A percentile compares a stretch with the other conserved stretches of the same genome.
Evolutionary conservation across 805 yeast species (phyloP).

Genomic region (Blastobotrys chiropterorum): DNA sequence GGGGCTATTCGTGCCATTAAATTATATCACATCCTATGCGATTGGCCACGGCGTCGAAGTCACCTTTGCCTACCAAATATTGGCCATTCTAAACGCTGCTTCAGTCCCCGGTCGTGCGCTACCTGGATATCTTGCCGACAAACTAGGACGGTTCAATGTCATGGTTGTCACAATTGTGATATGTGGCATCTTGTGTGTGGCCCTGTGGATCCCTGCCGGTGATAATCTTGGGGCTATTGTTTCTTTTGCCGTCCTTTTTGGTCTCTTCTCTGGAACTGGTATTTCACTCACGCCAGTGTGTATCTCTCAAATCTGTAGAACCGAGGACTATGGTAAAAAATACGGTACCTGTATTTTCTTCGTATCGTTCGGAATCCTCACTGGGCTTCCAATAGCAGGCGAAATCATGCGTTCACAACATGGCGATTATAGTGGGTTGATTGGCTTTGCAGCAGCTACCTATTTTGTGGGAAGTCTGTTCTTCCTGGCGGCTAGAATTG

Average conservation of each 20-base stretch:
- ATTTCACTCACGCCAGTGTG: constrained; percentile 64
- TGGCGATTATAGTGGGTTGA: constrained; percentile 27
- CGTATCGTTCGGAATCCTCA: constrained; percentile 32
- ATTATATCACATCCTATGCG: constrained; percentile 55
- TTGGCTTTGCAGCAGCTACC: constrained; percentile 27
- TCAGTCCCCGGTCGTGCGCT: constrained; percentile 49
- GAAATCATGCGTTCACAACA: constrained; percentile 20
- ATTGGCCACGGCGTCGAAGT: constrained; percentile 20
- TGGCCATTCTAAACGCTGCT: constrained; percentile 43
- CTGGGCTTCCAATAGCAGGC: constrained; percentile 36
- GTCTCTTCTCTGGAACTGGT: constrained; percentile 56
- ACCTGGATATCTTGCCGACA: constrained; percentile 52
- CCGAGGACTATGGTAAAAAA: constrained; percentile 65
- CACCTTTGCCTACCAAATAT: constrained; percentile 31
- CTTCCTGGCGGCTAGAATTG: constrained; percentile 24
- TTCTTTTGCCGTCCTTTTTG: constrained; percentile 47
- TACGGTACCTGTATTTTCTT: constrained; percentile 62
- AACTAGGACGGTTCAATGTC: constrained; percentile 50
- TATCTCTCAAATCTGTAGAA: too few relatives aligned
- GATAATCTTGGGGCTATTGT: constrained; percentile 37
- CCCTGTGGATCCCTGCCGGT: constrained; percentile 63
- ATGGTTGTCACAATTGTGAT: constrained; percentile 43
- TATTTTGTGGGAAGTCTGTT: constrained; percentile 24
- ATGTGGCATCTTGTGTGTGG: constrained; percentile 42
- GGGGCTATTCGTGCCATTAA: constrained; percentile 44